Evolutionary conservation across 495 filamentous ascomycete genomes (phyloP), one percentile per base, ranked within the genome.

Genomic region (Annulohypoxylon stygium): DNA sequence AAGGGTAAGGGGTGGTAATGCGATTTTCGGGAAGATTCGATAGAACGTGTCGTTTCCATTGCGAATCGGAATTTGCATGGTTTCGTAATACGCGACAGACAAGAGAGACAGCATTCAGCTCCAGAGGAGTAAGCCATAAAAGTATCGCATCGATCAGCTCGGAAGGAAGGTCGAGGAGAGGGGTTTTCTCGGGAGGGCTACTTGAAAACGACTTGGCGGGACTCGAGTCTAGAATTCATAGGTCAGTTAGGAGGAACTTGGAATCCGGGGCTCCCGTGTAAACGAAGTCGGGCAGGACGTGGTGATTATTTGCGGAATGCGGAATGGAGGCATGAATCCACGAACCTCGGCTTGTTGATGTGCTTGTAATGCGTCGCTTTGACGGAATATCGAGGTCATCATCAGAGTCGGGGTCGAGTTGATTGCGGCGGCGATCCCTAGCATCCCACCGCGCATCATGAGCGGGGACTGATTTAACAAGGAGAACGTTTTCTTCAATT

Each of bases 141-240:
- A 93, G 73, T 51, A 94, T 90, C 12, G 83, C 75, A 61, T 88
- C 82, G 34, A 93, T 81, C 2, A 94, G 78, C 72, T 94, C 92
- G 41, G 85, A 54, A 3, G 92, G 92, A 1, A 93, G 84, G 33
- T 80, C 71, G 30, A 82, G 71, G 2, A 91, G 62, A 14, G 41
- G 68, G 20, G 70, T 63, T 37, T 53, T 25, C 43, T 64, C 55
- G 16, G 60, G 54, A 62, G 55, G 47, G 6, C 43, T 51, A n/a
- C 39, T 64, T 8, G 55, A 61, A 18, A 45, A 61, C 41, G 61
- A 51, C 55, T 20, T 51, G 37, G 16, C 39, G 12, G 62, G 59
- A 6, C 69, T 73, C 41, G 43, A 34, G 45, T 65, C 75, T 78
- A 45, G 33, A 63, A 54, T 47, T 69, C 59, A 72, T 50, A 14